Evolutionary conservation across 2,329 filamentous ascomycete species (phyloP).

Genomic region (Fusarium caatingaense): DNA sequence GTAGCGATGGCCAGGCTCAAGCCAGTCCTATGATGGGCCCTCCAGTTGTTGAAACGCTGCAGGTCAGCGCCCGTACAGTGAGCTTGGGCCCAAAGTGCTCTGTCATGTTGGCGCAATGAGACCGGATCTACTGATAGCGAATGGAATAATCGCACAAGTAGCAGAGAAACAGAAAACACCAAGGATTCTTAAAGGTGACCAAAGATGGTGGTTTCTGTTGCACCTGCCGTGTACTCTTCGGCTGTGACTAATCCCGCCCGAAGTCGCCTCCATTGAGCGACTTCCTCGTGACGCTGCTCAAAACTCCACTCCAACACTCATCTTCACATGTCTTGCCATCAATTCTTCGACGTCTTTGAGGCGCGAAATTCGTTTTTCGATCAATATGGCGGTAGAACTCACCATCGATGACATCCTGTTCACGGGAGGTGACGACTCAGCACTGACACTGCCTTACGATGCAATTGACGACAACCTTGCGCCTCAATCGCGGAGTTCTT

Average conservation of each 20-base stretch:
- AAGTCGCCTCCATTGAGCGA: slow-evolving; percentile 10
- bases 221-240: not conserved
- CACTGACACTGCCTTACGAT: slow-evolving; percentile 32
- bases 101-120: not conserved
- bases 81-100: not conserved
- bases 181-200: not conserved
- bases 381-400: slow-evolving; percentile 30
- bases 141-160: no score
- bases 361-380: not conserved
- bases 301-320: slow-evolving; percentile 28
- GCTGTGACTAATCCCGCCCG: slow-evolving; percentile 35
- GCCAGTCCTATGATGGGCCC: not conserved
- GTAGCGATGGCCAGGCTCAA: not conserved
- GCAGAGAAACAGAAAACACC: not conserved
- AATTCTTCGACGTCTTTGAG: not conserved
- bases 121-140: no score
- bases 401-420: slow-evolving; percentile 43
- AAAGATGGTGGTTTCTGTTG: not conserved
- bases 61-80: not conserved
- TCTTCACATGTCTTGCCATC: slow-evolving; percentile 12
- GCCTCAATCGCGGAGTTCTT: slow-evolving; percentile 27
- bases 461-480: slow-evolving; percentile 20
- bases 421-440: slow-evolving; percentile 30
- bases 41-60: not conserved
- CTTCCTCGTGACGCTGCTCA: slow-evolving; percentile 19